Evolutionary conservation across 1,284 basidiomycete genomes (phyloP), one percentile per base, ranked within the genome.

Genomic region (Cutaneotrichosporon dermatis): DNA sequence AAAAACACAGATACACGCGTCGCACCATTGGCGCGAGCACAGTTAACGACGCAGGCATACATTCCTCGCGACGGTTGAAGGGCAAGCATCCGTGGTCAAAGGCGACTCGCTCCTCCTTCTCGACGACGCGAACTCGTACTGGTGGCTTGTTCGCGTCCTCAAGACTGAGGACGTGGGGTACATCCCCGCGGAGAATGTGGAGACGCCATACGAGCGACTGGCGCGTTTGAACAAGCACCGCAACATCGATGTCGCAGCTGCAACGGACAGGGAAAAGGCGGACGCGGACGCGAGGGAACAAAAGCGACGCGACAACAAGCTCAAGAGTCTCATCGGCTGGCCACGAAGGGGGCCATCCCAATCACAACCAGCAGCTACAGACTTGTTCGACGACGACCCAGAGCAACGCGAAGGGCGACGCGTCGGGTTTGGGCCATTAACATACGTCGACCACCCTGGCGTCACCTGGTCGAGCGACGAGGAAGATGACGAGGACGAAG

Each of bases 121-220:
- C 83, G 93, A 97, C 79, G 93, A 97, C 75, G 91, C 88, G 62
- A 96, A 97, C 79, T 92, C 89, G 76, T 97, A 96, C 79, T 96
- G 93, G 93, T 96, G 93, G 93, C 87, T 96, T 53, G 92, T 97
- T 13, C 85, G 92, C 55, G 93, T 96, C 4, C 84, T 97, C 69
- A 98, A 94, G 82, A 97, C 91, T 3, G 92, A 98, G 77, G 94
- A 97, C 71, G 92, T 99, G n/a, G 95, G 95, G 1, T 99, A 99
- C 77, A 99, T 99, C 55, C 95, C 95, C 13, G 95, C 95, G 0
- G 95, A 99, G 80, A 99, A 99, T 76, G 97, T 99, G 70, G 96
- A 99, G 78, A 99, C 96, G 0, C 96, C 95, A 0, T 97, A 93
- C 70, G 95, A 99, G 77, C 85, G 95, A 51, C 84, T 99, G 25